Conservation (phyloP, 2,329 filamentous ascomycete genomes). For the Epichloe coenophiala region DNA sequence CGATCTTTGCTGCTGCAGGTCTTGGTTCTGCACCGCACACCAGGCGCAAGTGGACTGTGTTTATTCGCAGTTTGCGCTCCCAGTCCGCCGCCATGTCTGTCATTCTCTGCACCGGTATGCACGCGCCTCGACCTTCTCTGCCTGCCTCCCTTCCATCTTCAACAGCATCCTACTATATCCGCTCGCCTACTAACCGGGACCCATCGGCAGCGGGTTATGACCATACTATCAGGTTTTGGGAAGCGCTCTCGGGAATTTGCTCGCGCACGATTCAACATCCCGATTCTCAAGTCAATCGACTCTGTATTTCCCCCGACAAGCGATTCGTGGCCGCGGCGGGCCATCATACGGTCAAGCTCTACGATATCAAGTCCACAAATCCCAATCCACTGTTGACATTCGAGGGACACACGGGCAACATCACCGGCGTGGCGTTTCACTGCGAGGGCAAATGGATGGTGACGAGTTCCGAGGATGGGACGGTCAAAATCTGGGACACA, state of each 20-base stretch:
- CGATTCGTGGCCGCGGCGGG: constrained; percentile 77
- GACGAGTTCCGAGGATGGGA: constrained; percentile 90
- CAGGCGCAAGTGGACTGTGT: not conserved
- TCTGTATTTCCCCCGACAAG: constrained; percentile 95
- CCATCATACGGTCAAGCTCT: constrained; percentile 83
- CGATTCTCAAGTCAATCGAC: constrained; percentile 94
- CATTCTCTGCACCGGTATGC: constrained; percentile 47
- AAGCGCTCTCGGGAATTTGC: constrained; percentile 93
- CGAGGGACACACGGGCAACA: constrained; percentile 88
- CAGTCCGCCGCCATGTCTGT: constrained; percentile 37
- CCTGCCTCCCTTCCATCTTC: not conserved
- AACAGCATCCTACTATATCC: not conserved
- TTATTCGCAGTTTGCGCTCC: not conserved
- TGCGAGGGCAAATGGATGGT: constrained; percentile 99
- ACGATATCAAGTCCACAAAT: constrained; percentile 95
- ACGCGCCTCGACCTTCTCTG: not conserved
- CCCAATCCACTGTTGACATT: constrained; percentile 87
- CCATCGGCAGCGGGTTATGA: constrained; percentile 40
- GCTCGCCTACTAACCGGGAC: constrained; percentile 10
- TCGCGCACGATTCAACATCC: constrained; percentile 96
- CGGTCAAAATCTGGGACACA: constrained; percentile 95
- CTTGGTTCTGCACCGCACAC: not conserved
- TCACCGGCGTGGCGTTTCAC: constrained; percentile 94
- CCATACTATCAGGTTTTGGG: constrained; percentile 74
- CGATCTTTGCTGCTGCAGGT: not conserved